Conservation (phyloP, 2,329 filamentous ascomycete species). For the Rhynchosporium secalis region DNA sequence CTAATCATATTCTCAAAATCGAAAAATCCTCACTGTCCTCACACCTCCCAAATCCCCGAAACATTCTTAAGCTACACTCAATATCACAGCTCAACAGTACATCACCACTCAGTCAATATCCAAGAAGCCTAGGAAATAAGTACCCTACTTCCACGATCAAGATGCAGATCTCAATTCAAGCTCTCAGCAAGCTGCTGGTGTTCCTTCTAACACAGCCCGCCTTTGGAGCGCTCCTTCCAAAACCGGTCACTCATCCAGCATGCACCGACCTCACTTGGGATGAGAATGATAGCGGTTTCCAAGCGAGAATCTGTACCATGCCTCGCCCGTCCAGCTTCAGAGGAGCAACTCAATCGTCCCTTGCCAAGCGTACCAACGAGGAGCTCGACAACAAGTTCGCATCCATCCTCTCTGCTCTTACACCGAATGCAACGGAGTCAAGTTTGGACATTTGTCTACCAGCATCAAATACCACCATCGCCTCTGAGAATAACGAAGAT, state of each 20-base stretch:
- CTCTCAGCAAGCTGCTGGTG: not conserved
- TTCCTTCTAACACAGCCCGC: not conserved
- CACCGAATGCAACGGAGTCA: not conserved
- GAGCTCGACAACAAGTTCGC: not conserved
- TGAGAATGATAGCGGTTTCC: not conserved
- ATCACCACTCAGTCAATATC: not conserved
- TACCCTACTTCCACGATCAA: not conserved
- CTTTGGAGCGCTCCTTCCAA: not conserved
- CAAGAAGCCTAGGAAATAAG: no score
- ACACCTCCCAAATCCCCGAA: not conserved
- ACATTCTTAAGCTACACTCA: no score
- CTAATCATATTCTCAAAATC: no score
- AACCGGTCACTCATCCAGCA: not conserved
- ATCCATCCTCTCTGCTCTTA: not conserved
- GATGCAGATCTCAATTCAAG: not conserved
- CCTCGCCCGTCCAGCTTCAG: not conserved
- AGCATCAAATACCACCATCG: not conserved
- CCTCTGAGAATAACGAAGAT: not conserved
- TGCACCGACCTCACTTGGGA: conserved; percentile 6
- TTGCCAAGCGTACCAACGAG: not conserved
- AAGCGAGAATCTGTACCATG: not conserved
- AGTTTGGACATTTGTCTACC: not conserved
- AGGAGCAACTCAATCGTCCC: not conserved
- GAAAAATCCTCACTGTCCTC: no score
- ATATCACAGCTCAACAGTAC: not conserved